Evolutionary conservation across 1,284 basidiomycete species (phyloP).

Genomic region (Sporisorium reilianum): DNA sequence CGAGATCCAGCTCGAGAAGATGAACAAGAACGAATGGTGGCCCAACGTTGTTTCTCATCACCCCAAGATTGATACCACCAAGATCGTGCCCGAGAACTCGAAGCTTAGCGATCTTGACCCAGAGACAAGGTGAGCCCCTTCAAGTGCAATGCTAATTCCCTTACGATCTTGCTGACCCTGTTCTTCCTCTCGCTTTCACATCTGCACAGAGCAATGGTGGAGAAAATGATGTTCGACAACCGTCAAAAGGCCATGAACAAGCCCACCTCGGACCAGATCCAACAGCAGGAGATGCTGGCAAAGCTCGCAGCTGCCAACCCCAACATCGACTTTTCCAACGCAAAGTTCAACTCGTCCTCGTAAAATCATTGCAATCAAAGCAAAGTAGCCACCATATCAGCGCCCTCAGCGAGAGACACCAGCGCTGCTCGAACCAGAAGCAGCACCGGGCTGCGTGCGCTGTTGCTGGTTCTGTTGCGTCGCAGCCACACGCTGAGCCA

Average conservation of each 20-base stretch:
- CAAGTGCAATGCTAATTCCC: too few relatives aligned
- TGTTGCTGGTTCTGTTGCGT: constrained; percentile 23
- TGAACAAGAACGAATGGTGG: constrained; percentile 94
- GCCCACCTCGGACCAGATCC: constrained; percentile 71
- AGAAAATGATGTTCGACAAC: constrained; percentile 99
- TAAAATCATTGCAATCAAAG: constrained; percentile 9
- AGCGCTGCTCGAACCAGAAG: constrained; percentile 2
- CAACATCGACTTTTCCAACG: constrained; percentile 50
- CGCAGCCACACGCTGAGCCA: constrained; percentile 20
- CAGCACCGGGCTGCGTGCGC: constrained; percentile 12
- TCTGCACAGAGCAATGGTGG: constrained; percentile 84
- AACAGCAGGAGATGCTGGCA: constrained; percentile 58
- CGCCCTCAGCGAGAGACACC: constrained; percentile 23
- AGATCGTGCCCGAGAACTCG: constrained; percentile 95
- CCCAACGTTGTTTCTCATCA: constrained; percentile 94
- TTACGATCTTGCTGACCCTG: background rate
- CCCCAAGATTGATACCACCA: constrained; percentile 95
- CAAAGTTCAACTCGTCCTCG: constrained; percentile 47
- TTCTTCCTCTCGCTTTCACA: background rate
- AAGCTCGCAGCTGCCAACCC: constrained; percentile 49
- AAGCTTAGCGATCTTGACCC: constrained; percentile 95
- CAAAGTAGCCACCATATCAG: background rate
- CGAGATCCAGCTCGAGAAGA: constrained; percentile 85
- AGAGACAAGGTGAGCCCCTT: constrained; percentile 77
- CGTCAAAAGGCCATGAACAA: constrained; percentile 98